Base-by-base conservation (phyloP, 345 rosid species). In the Eucalyptus erythrocorys region DNA sequence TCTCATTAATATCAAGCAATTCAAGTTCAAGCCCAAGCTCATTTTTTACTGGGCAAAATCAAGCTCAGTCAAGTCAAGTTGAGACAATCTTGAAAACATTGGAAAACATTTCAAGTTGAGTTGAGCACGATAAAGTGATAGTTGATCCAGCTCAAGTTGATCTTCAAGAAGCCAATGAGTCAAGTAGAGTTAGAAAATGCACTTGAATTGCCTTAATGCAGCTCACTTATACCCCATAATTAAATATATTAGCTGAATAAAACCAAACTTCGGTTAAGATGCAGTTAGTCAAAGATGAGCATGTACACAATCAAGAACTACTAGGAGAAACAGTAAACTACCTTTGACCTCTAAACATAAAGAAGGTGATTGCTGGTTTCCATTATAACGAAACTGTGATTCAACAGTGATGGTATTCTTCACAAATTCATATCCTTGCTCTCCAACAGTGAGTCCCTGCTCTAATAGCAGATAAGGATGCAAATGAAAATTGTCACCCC, bases 401-500 rank as follows among this genome's bases (percentile, higher is more conserved):
- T 40, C 47, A 37, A 76, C 82, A 76, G 82, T 40, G 47, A 76
- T 76, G 82, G 82, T 40, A 49, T 88, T 89, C 91, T 92, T 89
- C 80, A 84, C 87, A 66, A 89, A 82, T 85, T 90, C 91, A 21
- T 86, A 89, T 88, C 88, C 92, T 88, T 86, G 92, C 86, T 89
- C 91, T 71, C 66, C 90, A 90, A 86, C 88, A 30, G 91, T 88
- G 19, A 89, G 79, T 87, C 90, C 89, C 89, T 90, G 94, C 90
- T 93, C 94, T 93, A 87, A 87, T 24, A 82, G 79, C 85, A 55
- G 93, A 92, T 92, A 94, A 94, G 91, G 88, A 90, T 48, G 88
- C 88, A 7, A 76, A 85, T 85, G 82, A 76, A 76, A 40, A 76
- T 61, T 88, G 81, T 64, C 89, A 91, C 57, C 82, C 82, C 47